phyloP scores from a whole-genome alignment of 2,329 filamentous ascomycete genomes.

The Trichoderma lentiforme region DNA sequence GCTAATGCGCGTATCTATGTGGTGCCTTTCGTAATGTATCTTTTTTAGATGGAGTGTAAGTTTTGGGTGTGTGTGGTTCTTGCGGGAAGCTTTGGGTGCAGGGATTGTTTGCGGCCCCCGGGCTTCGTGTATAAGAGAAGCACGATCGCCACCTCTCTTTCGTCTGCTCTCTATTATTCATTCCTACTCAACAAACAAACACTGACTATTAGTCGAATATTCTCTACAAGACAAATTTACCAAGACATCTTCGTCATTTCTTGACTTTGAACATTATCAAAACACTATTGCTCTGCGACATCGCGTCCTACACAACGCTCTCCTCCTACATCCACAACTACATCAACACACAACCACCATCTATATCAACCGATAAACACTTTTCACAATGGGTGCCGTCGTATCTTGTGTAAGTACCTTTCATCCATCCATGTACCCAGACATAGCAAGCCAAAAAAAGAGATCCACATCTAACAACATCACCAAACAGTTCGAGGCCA shows the following conservation, averaged over 20 bases:
- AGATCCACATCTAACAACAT: slow-evolving; percentile 20
- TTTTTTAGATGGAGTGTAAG: not conserved
- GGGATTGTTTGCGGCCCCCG: not conserved
- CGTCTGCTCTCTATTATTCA: not conserved
- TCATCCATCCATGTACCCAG: not conserved
- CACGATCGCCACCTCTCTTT: not conserved
- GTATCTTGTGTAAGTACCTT: slow-evolving; percentile 70
- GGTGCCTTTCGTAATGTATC: not conserved
- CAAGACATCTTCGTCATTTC: not conserved
- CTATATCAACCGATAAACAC: not conserved
- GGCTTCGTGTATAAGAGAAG: slow-evolving; percentile 12
- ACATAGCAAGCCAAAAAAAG: not conserved
- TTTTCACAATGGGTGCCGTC: slow-evolving; percentile 69
- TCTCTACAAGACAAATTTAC: not conserved
- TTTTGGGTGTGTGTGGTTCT: not conserved
- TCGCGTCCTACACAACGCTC: not conserved
- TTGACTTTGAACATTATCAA: not conserved
- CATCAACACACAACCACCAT: slow-evolving; percentile 1
- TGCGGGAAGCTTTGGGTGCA: not conserved
- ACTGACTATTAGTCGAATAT: not conserved
- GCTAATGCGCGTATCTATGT: not conserved
- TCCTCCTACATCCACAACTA: not conserved
- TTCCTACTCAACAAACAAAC: not conserved
- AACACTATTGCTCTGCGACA: not conserved
- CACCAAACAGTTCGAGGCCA: slow-evolving; percentile 49